A percentile compares a stretch with the other conserved stretches of the same genome.
Conservation (phyloP, 371 early-diverging fungal species). For the Mucor plumbeus region DNA sequence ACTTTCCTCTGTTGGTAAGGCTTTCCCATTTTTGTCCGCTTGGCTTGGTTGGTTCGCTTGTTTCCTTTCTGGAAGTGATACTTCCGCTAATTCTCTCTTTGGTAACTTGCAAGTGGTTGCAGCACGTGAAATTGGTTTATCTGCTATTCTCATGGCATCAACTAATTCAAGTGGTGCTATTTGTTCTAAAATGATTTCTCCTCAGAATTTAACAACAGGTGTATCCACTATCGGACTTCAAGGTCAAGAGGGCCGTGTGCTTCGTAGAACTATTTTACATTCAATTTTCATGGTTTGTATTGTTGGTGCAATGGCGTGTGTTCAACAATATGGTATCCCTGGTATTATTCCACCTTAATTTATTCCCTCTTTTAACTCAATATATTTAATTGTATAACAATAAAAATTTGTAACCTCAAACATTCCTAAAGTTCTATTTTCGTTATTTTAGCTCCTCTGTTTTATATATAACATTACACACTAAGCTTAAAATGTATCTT, state of each 20-base stretch:
- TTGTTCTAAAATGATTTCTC: slow-evolving; percentile 56
- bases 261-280: slow-evolving; percentile 51
- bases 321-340: slow-evolving; percentile 55
- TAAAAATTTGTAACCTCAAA: slow-evolving; percentile 7
- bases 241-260: slow-evolving; percentile 51
- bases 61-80: slow-evolving; percentile 57
- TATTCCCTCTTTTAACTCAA: neutral
- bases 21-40: slow-evolving; percentile 58
- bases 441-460: neutral
- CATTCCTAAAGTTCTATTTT: neutral
- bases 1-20: slow-evolving; percentile 51
- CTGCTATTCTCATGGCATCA: slow-evolving; percentile 50
- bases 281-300: slow-evolving; percentile 46
- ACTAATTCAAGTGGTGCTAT: slow-evolving; percentile 55
- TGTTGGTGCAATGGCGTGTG: slow-evolving; percentile 47
- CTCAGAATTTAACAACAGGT: slow-evolving; percentile 58
- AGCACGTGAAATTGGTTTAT: slow-evolving; percentile 52
- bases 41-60: slow-evolving; percentile 61
- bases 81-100: slow-evolving; percentile 52
- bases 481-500: too few species aligned
- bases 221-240: slow-evolving; percentile 53
- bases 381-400: neutral
- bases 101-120: slow-evolving; percentile 61
- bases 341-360: slow-evolving; percentile 48
- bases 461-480: neutral